These are phyloP conservation scores for Ichthyophthirius multifiliis DNA, from an alignment of 169 alveolate species.

Conservation along the genomic window DNA sequence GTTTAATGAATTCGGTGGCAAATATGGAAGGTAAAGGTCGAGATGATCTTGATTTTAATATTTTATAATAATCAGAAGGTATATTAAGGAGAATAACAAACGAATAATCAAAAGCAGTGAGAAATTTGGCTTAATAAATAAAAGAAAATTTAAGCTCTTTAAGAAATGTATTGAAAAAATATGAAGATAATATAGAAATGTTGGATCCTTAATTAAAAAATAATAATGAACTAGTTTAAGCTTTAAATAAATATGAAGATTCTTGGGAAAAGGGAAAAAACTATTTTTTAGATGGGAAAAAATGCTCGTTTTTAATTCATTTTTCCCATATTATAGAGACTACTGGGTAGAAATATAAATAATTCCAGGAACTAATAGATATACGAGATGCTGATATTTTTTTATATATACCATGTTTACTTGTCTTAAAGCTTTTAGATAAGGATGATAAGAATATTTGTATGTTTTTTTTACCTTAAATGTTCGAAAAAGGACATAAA, in stretches of 20 bases:
- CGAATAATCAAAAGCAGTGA: conserved; percentile 59
- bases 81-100: conserved; percentile 58
- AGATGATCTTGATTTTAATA: conserved; percentile 69
- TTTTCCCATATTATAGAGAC: conserved; percentile 68
- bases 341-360: conserved; percentile 53
- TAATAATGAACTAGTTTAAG: conserved; percentile 70
- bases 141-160: conserved; percentile 52
- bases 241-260: conserved; percentile 56
- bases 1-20: conserved; percentile 75
- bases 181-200: conserved; percentile 74
- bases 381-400: conserved; percentile 74
- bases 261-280: conserved; percentile 76
- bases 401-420: conserved; percentile 67
- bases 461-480: conserved; percentile 53
- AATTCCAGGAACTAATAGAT: conserved; percentile 66
- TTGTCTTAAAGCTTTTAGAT: conserved; percentile 54
- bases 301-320: conserved; percentile 59
- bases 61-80: conserved; percentile 67
- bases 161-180: conserved; percentile 56
- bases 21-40: conserved; percentile 81
- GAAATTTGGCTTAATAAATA: conserved; percentile 67
- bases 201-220: conserved; percentile 79
- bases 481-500: conserved; percentile 49
- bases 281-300: conserved; percentile 60
- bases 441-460: conserved; percentile 72